Evolutionary conservation across 78 protist species (phyloP), one percentile per base, ranked within the genome.

Genomic region (Dictyostelium firmibasis): DNA sequence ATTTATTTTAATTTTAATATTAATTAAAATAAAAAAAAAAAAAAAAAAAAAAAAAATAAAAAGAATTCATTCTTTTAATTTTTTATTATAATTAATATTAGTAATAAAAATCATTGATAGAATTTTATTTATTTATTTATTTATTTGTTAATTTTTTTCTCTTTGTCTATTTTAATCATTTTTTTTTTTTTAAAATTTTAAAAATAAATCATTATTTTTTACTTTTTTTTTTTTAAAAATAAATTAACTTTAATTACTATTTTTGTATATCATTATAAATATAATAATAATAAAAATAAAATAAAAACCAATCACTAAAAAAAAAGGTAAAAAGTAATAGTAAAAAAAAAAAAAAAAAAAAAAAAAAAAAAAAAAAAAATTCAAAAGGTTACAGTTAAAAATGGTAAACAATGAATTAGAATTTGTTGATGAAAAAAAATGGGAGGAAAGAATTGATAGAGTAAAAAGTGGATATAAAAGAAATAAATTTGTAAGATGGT

Each of bases 361-460:
- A 47, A 47, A 47, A 47, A 11, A 47, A 47, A 47, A 47, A 47
- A 47, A 47, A 47, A 47, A 69, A 69, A 0, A 16, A 70, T 13
- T 29, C 8, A 29, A 33, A 72, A 72, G 23, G 33, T 16, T 33
- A 33, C 36, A 72, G 6, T 14, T 72, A 72, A 20, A 33, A 72
- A 72, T 72, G 79, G 79, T 33, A 27, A 72, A 72, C 36, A 72
- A 72, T 72, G 83, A 77, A 77, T 35, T 43, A n/a, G 83, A 77
- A 20, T 41, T 77, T 18, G 60, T 77, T 23, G 60, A 77, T n/a
- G 83, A 77, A n/a, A 35, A 77, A 25, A 77, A 77, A 77, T 77
- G 83, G 83, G 83, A 77, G 4, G 83, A 41, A 11, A 77, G 83
- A 77, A 41, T 77, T 41, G 60, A 77, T 25, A 77, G 41, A 41